These are phyloP conservation scores for Prinsepia uniflora DNA, from an alignment of 306 rosid genomes.

Conservation along the genomic window DNA sequence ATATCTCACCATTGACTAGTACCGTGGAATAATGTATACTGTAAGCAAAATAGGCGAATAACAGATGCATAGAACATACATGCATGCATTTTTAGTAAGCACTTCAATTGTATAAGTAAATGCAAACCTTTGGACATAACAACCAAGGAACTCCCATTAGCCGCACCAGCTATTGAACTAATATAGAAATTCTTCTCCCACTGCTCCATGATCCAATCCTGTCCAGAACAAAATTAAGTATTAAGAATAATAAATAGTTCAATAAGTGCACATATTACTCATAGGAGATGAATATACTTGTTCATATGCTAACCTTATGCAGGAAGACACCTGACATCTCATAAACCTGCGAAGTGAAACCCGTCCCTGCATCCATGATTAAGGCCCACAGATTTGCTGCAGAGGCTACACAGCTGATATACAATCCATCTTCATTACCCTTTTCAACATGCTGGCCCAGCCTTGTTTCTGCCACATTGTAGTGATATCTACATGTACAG, in stretches of 20 bases:
- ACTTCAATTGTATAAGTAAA: not conserved
- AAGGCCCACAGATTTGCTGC: conserved; percentile 78
- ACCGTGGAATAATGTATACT: not conserved
- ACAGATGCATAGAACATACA: not conserved
- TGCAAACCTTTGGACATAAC: conserved; percentile 91
- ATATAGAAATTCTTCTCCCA: conserved; percentile 93
- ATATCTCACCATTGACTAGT: not conserved
- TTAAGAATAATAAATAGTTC: conserved; percentile 17
- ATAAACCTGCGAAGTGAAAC: conserved; percentile 83
- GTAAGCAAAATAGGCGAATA: not conserved
- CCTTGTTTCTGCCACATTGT: conserved; percentile 85
- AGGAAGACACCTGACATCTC: conserved; percentile 77
- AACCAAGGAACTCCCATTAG: conserved; percentile 88
- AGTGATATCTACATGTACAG: conserved; percentile 65
- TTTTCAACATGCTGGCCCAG: conserved; percentile 83
- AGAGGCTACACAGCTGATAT: conserved; percentile 84
- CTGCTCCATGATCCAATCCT: conserved; percentile 98
- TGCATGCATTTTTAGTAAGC: not conserved
- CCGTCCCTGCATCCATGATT: conserved; percentile 93
- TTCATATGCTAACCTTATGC: conserved; percentile 57
- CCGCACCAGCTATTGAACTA: conserved; percentile 88
- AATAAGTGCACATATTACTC: conserved; percentile 6
- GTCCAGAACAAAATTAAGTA: conserved; percentile 29
- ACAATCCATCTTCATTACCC: conserved; percentile 90
- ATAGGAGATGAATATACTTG: conserved; percentile 19